Evolutionary conservation across 2,329 filamentous ascomycete species (phyloP).

Genomic region (Lecanicillium sp.): DNA sequence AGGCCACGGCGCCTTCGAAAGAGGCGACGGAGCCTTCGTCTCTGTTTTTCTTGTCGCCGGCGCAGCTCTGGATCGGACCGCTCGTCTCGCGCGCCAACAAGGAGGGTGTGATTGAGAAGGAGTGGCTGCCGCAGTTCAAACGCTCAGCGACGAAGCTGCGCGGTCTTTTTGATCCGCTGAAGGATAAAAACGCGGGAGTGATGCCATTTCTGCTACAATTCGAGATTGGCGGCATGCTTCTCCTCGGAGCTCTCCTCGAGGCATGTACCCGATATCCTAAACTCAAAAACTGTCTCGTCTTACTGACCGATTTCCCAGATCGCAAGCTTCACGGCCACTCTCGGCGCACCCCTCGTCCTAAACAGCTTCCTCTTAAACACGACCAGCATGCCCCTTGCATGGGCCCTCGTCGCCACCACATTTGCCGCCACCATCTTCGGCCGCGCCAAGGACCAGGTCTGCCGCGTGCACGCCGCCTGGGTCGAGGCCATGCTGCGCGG

Average conservation of each 20-base stretch:
- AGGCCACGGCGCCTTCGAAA: too few relatives aligned
- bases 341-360: constrained; percentile 5
- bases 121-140: constrained; percentile 5
- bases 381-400: neutral
- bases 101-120: constrained; percentile 2
- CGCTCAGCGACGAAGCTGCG: neutral
- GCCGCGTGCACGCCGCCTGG: constrained; percentile 11
- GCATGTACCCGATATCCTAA: too few relatives aligned
- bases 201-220: constrained; percentile 8
- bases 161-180: neutral
- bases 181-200: neutral
- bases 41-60: constrained; percentile 8
- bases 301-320: constrained; percentile 5
- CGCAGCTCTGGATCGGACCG: constrained; percentile 3
- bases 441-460: constrained; percentile 12
- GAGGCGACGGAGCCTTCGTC: too few relatives aligned
- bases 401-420: neutral
- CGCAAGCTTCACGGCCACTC: neutral
- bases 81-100: constrained; percentile 6
- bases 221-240: constrained; percentile 11
- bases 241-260: constrained; percentile 4
- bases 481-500: constrained; percentile 12
- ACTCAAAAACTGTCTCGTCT: too few relatives aligned
- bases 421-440: neutral
- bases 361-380: constrained; percentile 4